Conservation (phyloP, 306 rosid genomes). For the Oxytropis ochrocephala region DNA sequence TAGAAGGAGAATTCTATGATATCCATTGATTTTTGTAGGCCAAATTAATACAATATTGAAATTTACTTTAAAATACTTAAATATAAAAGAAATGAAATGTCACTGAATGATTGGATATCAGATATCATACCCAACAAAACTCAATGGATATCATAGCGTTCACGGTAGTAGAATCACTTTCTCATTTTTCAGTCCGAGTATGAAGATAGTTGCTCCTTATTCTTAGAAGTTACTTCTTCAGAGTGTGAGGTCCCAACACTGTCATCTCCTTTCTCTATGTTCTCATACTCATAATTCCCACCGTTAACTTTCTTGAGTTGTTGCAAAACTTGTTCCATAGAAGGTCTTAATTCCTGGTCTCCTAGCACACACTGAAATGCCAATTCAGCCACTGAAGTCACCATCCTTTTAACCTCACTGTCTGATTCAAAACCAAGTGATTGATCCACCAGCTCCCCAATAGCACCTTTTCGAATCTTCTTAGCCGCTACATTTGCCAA, state of each 20-base stretch:
- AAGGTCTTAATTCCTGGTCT: constrained; percentile 64
- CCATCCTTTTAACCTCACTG: constrained; percentile 34
- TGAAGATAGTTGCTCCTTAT: constrained; percentile 8
- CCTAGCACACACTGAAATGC: constrained; percentile 64
- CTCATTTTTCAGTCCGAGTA: constrained; percentile 39
- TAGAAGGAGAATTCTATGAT: too few relatives aligned
- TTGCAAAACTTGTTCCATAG: constrained; percentile 53
- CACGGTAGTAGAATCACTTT: constrained; percentile 23
- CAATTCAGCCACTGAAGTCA: constrained; percentile 47
- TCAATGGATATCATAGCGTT: too few relatives aligned
- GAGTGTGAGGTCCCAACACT: background rate
- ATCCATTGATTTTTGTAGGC: too few relatives aligned
- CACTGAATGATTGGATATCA: too few relatives aligned
- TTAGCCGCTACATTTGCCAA: constrained; percentile 42
- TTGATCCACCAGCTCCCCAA: constrained; percentile 47
- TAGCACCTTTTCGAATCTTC: constrained; percentile 36
- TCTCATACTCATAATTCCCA: constrained; percentile 20
- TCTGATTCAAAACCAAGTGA: constrained; percentile 50
- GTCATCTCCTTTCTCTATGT: background rate
- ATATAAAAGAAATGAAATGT: too few relatives aligned
- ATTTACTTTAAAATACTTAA: too few relatives aligned
- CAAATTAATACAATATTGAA: too few relatives aligned
- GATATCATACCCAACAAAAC: too few relatives aligned
- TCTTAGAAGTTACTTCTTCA: constrained; percentile 10
- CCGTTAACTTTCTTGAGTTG: constrained; percentile 34